Evolutionary conservation across 2,329 filamentous ascomycete genomes (phyloP), one percentile per base, ranked within the genome.

Genomic region (Tolypocladium sp.): DNA sequence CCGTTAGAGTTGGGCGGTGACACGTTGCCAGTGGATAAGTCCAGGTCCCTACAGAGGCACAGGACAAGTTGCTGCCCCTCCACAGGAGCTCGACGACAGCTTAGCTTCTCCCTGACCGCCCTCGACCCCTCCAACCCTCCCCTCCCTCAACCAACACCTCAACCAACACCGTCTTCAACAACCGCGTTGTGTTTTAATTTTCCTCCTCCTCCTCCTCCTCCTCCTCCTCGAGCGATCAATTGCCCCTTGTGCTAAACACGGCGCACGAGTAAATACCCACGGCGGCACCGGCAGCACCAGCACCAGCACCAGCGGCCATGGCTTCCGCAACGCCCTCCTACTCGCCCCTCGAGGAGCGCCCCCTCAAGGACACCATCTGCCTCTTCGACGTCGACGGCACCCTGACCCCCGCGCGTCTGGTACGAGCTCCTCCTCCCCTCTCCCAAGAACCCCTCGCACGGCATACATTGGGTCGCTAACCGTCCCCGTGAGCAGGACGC

Each of bases 351-450:
- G 83, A 88, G 73, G 82, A 93, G 69, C 91, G 94, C 66, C 90
- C 91, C 51, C 78, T 97, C 75, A 91, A 92, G 79, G 91, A 94
- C 82, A 97, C 93, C 64, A 90, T 99, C 75, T 87, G 86, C 70
- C 88, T 99, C 64, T 99, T 99, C 76, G 94, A 99, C 76, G 94
- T 99, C 61, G 94, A 99, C 73, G 90, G 85, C 70, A 97, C 94
- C 37, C 84, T 99, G 66, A 94, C 92, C 20, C 89, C 86, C 49
- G 87, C 94, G 53, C 86, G 94, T 65, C 81, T 82, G 68, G 90
- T 95, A 80, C 62, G 81, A 57, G 13, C 25, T 4, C 74, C 55
- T 55, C 37, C 20, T 54, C 58, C 20, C 20, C 10, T 12, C 27
- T 33, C 33, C 42, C 56, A n/a, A n/a, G n/a, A n/a, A n/a, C n/a